Conservation (phyloP, 208 protist species). For the Naegleria gruberi region DNA sequence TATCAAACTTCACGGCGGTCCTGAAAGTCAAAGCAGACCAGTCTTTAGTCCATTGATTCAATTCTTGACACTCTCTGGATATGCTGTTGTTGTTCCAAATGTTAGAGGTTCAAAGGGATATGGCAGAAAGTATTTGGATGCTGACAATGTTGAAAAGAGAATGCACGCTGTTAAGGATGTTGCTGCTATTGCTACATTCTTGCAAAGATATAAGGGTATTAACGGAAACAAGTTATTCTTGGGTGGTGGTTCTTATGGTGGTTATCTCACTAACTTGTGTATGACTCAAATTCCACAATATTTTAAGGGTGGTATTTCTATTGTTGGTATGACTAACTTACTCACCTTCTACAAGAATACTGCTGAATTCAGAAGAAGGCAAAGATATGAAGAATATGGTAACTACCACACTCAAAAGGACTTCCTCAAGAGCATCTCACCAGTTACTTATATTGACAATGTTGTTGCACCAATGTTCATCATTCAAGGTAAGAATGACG, state of each 20-base stretch:
- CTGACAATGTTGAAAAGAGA: background rate
- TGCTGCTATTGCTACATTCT: background rate
- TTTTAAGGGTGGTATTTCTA: background rate
- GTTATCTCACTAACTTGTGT: background rate
- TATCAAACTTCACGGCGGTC: background rate
- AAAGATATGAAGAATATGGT: slow-evolving; percentile 1
- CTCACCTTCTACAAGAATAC: background rate
- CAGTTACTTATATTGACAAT: background rate
- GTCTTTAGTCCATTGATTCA: background rate
- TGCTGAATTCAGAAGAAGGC: background rate
- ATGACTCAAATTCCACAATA: background rate
- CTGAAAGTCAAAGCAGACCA: background rate
- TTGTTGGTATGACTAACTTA: slow-evolving; percentile 9
- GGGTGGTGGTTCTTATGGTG: background rate
- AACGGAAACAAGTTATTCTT: background rate
- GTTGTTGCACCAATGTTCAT: background rate
- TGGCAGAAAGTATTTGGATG: background rate
- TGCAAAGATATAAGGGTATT: background rate
- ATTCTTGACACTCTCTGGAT: background rate
- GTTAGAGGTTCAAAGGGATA: background rate
- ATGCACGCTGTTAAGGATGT: background rate
- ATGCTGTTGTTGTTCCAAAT: background rate
- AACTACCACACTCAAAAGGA: slow-evolving; percentile 2
- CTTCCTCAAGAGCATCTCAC: background rate
- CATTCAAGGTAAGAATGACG: slow-evolving; percentile 16